Evolutionary conservation across 495 filamentous ascomycete species (phyloP).

Genomic region (Hyaloscypha hepaticicola): DNA sequence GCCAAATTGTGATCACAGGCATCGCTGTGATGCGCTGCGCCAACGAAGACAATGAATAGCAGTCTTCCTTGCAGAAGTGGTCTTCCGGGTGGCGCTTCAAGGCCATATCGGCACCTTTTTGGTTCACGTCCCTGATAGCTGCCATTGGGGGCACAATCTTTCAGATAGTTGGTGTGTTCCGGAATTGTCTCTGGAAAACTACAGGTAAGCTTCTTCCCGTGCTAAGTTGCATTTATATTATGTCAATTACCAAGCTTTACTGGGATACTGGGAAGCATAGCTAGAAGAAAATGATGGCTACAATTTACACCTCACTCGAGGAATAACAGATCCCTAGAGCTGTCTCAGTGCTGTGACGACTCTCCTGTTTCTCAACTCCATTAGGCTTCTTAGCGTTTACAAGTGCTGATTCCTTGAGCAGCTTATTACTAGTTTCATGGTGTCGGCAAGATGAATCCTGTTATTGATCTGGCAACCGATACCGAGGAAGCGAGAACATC

Average conservation of each 20-base stretch:
- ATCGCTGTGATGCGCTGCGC: constrained; percentile 8
- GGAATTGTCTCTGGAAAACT: constrained; percentile 20
- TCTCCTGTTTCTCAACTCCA: too few relatives aligned
- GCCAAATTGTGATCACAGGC: constrained; percentile 7
- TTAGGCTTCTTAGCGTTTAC: too few relatives aligned
- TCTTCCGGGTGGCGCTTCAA: constrained; percentile 10
- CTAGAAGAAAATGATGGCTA: too few relatives aligned
- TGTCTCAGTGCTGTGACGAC: too few relatives aligned
- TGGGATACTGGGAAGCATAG: too few relatives aligned
- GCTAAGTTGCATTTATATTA: too few relatives aligned
- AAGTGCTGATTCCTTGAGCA: too few relatives aligned
- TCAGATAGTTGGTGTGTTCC: constrained; percentile 23
- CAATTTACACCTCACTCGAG: too few relatives aligned
- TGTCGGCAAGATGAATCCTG: constrained; percentile 11
- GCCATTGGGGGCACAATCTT: constrained; percentile 23
- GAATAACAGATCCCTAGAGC: too few relatives aligned
- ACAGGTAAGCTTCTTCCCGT: too few relatives aligned
- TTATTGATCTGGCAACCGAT: constrained; percentile 19
- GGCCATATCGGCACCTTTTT: constrained; percentile 8
- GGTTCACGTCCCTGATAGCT: constrained; percentile 13
- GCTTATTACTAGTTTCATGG: constrained; percentile 10
- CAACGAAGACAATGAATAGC: neutral
- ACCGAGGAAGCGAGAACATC: constrained; percentile 5
- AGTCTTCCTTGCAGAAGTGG: neutral
- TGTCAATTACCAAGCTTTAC: too few relatives aligned